These are phyloP conservation scores for Podospora pseudocomata DNA, from an alignment of 495 filamentous ascomycete species.

Conservation along the genomic window DNA sequence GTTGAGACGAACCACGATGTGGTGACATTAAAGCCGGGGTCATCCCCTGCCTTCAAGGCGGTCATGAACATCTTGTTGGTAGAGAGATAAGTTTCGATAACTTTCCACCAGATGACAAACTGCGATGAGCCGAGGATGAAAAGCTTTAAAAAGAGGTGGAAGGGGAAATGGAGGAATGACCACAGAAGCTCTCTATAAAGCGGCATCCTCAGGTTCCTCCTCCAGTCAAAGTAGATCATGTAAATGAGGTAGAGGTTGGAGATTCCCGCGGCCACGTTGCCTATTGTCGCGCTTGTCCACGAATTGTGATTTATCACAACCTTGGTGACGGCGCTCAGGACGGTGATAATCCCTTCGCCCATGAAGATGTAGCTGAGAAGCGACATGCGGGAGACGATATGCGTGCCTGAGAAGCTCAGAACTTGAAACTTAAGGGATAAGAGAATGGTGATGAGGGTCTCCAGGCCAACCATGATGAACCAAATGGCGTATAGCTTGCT, in stretches of 20 bases:
- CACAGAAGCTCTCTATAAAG: constrained; percentile 2
- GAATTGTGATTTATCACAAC: constrained; percentile 29
- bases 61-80: not conserved
- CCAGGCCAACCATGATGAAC: constrained; percentile 54
- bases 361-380: constrained; percentile 66
- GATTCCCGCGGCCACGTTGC: constrained; percentile 7
- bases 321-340: constrained; percentile 27
- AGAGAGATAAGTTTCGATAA: constrained; percentile 14
- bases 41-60: not conserved
- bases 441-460: constrained; percentile 49
- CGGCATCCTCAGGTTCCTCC: not conserved
- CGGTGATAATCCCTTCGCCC: constrained; percentile 55
- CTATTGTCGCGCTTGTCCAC: constrained; percentile 19
- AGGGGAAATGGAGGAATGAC: constrained; percentile 15
- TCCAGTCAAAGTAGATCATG: constrained; percentile 17
- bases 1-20: not conserved
- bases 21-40: constrained; percentile 9
- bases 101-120: constrained; percentile 10
- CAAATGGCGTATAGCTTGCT: constrained; percentile 34
- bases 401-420: constrained; percentile 61
- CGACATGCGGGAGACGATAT: constrained; percentile 60
- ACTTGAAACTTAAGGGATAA: constrained; percentile 51
- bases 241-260: constrained; percentile 10
- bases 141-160: constrained; percentile 10
- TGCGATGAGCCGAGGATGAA: constrained; percentile 8